Percentiles rank a stretch among this genome's conserved stretches.
These are phyloP conservation scores for Calonectria ilicicola DNA, from an alignment of 2,329 filamentous ascomycete species.

Conservation along the genomic window DNA sequence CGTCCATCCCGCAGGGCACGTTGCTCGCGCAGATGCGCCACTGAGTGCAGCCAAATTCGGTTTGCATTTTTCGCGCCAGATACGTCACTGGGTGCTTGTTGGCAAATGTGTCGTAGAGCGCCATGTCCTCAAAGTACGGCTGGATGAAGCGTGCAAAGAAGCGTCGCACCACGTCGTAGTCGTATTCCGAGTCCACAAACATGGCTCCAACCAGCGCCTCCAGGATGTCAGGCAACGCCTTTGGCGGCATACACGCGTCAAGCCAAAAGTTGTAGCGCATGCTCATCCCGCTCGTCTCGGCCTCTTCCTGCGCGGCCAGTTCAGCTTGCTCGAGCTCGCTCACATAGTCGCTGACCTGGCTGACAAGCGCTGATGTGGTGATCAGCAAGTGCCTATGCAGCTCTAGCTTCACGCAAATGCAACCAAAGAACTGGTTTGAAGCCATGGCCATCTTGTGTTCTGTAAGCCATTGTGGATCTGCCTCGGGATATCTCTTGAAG, in stretches of 20 bases:
- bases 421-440: slow-evolving; percentile 92
- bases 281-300: slow-evolving; percentile 45
- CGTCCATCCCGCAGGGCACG: slow-evolving; percentile 54
- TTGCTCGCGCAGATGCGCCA: slow-evolving; percentile 67
- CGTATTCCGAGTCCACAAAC: slow-evolving; percentile 88
- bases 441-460: slow-evolving; percentile 99
- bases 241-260: slow-evolving; percentile 72
- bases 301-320: slow-evolving; percentile 48
- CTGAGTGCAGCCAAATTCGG: slow-evolving; percentile 72
- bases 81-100: slow-evolving; percentile 87
- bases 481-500: slow-evolving; percentile 79
- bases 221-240: slow-evolving; percentile 84
- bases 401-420: slow-evolving; percentile 80
- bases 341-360: slow-evolving; percentile 66
- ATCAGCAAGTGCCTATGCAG: slow-evolving; percentile 80
- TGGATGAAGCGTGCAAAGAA: slow-evolving; percentile 84
- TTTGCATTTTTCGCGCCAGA: slow-evolving; percentile 72
- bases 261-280: slow-evolving; percentile 76
- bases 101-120: slow-evolving; percentile 87
- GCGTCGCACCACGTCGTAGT: slow-evolving; percentile 76
- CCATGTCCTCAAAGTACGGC: slow-evolving; percentile 87
- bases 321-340: slow-evolving; percentile 66
- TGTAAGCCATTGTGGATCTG: slow-evolving; percentile 95
- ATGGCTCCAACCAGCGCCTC: slow-evolving; percentile 91
- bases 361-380: slow-evolving; percentile 56